Base-by-base conservation (phyloP, 192 early-diverging fungal species). In the Podila minutissima region DNA sequence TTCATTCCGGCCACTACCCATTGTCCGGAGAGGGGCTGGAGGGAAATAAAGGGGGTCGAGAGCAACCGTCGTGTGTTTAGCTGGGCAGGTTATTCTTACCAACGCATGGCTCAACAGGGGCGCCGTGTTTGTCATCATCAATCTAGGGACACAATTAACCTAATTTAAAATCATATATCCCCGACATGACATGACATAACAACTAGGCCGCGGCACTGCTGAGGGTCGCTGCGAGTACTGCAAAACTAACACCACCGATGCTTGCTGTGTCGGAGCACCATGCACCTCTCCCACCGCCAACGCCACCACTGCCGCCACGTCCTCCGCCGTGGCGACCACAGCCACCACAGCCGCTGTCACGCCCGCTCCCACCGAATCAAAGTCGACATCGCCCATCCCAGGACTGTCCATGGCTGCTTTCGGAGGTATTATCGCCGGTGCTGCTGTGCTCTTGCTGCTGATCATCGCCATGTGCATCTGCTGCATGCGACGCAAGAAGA, bases 371-470 rank as follows among this genome's bases (percentile, higher is more conserved):
- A 11, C 49, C 4, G 49, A 48, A 29, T 29, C 35, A 12, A 19
- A 29, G 24, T 37, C 75, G 48, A 48, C 66, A 10, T 58, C 70
- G 3, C 9, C 65, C 29, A 58, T 59, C 1, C 28, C 60, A 17
- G 76, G 76, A 67, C 32, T 79, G 12, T 49, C 76, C 31, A 67
- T 58, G 2, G 58, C 76, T 17, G 70, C 65, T 8, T 62, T 79
- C 55, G 65, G 31, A 24, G 76, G 70, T 7, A 68, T 79, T 62
- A 68, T 79, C 32, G 76, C 32, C 22, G 76, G 70, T 28, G 76
- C 65, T 50, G 76, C 62, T 28, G 76, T 50, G 1, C 22, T 31
- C 11, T n/a, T 68, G 11, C 41, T 79, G 50, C 1, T 67, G 9
- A 22, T 79, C 15, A 63, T 79, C 55, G 65, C 70, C 9, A n/a